These are phyloP conservation scores for Pythium scleroteichum DNA, from an alignment of 352 stramenopile species.

Conservation along the genomic window DNA sequence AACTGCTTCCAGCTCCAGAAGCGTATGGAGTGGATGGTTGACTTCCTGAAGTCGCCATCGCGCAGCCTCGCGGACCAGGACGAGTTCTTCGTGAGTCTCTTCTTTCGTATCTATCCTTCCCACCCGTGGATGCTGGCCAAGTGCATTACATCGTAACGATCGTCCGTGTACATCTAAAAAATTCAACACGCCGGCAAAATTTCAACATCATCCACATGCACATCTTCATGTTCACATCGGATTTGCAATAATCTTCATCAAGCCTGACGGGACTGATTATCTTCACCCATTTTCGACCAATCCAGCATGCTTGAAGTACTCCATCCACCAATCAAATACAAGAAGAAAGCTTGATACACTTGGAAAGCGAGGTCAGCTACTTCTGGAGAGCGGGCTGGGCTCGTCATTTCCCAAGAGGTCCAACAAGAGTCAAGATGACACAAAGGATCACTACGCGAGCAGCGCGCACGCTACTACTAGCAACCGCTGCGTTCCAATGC, in stretches of 20 bases:
- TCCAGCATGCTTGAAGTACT: constrained; percentile 15
- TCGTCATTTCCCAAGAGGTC: neutral
- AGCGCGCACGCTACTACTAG: neutral
- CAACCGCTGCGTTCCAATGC: neutral
- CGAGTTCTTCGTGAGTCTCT: constrained; percentile 84
- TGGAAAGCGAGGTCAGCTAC: neutral
- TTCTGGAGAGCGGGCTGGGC: too few species aligned
- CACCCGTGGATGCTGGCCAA: constrained; percentile 81
- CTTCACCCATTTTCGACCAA: constrained; percentile 4
- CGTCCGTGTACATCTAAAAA: neutral
- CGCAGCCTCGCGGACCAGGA: constrained; percentile 83
- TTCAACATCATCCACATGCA: neutral
- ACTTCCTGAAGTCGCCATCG: constrained; percentile 59
- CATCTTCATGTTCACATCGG: neutral
- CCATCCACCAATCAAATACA: constrained; percentile 12
- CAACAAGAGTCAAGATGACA: neutral
- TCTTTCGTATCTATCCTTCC: constrained; percentile 81
- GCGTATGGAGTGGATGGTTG: constrained; percentile 72
- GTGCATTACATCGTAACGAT: constrained; percentile 31
- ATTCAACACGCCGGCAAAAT: neutral
- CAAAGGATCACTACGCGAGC: neutral
- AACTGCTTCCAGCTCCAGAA: constrained; percentile 76
- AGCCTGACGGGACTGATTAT: neutral
- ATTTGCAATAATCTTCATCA: constrained; percentile 1
- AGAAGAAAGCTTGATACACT: constrained; percentile 10